Evolutionary conservation across 495 filamentous ascomycete genomes (phyloP).

Genomic region (Daldinia bambusicola): DNA sequence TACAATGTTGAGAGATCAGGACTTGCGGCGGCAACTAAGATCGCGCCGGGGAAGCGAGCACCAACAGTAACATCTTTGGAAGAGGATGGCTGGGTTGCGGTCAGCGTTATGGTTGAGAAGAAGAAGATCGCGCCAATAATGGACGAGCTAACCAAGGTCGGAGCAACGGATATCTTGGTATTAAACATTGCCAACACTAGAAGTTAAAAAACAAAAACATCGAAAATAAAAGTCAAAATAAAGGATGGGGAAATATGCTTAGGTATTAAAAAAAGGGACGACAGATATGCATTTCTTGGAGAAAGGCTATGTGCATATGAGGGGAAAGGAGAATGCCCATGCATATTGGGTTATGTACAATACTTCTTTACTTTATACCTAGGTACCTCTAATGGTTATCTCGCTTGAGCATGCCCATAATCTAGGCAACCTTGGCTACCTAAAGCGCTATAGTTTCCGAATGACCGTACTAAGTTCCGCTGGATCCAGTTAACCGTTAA

Average conservation of each 20-base stretch:
- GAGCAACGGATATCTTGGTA: constrained; percentile 89
- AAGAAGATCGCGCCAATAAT: constrained; percentile 87
- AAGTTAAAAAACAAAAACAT: constrained; percentile 21
- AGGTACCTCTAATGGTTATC: neutral
- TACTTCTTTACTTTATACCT: constrained; percentile 6
- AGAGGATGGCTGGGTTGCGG: constrained; percentile 90
- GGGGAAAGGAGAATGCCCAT: constrained; percentile 1
- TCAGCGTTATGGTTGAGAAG: constrained; percentile 94
- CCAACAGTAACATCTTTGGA: constrained; percentile 90
- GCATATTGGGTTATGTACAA: neutral
- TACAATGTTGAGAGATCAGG: constrained; percentile 85
- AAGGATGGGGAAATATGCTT: neutral
- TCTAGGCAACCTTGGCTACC: constrained; percentile 1
- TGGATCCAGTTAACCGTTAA: no score
- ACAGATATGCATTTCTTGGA: neutral
- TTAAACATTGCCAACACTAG: constrained; percentile 88
- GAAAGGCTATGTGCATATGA: neutral
- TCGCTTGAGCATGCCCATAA: constrained; percentile 11
- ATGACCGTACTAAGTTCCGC: no score
- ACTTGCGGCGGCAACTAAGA: constrained; percentile 72
- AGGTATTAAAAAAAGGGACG: constrained; percentile 7
- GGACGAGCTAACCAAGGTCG: constrained; percentile 83
- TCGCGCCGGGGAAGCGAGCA: constrained; percentile 95
- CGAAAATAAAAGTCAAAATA: neutral
- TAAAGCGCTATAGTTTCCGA: constrained; percentile 8